Evolutionary conservation across 306 rosid species (phyloP).

Genomic region (Rubus parviflorus): DNA sequence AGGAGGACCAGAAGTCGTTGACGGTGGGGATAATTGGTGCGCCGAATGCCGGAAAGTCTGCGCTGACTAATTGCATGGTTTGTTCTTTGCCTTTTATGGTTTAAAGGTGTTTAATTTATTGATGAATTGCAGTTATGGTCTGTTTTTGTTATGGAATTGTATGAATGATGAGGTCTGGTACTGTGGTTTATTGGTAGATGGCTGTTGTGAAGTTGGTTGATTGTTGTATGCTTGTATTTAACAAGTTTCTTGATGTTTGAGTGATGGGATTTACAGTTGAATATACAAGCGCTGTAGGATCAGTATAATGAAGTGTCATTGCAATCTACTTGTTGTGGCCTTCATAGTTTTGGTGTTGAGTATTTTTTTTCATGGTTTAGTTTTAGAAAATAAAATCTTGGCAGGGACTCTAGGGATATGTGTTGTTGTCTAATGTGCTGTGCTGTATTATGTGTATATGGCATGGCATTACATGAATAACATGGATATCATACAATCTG

Average conservation of each 20-base stretch:
- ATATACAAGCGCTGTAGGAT: neutral
- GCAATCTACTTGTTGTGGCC: neutral
- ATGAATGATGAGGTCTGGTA: neutral
- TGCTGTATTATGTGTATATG: neutral
- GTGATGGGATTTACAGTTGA: neutral
- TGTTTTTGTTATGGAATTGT: neutral
- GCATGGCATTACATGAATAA: conserved; percentile 1
- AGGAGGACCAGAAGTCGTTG: conserved; percentile 84
- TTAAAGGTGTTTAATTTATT: neutral
- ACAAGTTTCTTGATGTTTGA: neutral
- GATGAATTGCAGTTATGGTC: neutral
- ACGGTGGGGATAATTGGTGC: conserved; percentile 92
- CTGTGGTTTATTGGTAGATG: neutral
- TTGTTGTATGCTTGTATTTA: neutral
- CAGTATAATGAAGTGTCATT: neutral
- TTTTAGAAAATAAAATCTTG: neutral
- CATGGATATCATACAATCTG: neutral
- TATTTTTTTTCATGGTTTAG: neutral
- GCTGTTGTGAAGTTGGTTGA: neutral
- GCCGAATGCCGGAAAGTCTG: conserved; percentile 95
- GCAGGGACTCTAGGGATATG: neutral
- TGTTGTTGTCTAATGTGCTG: neutral
- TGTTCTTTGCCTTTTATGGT: conserved; percentile 6
- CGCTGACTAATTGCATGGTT: conserved; percentile 87
- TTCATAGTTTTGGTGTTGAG: neutral